Base-by-base conservation (phyloP, 495 filamentous ascomycete genomes). In the Xylaria longipes region DNA sequence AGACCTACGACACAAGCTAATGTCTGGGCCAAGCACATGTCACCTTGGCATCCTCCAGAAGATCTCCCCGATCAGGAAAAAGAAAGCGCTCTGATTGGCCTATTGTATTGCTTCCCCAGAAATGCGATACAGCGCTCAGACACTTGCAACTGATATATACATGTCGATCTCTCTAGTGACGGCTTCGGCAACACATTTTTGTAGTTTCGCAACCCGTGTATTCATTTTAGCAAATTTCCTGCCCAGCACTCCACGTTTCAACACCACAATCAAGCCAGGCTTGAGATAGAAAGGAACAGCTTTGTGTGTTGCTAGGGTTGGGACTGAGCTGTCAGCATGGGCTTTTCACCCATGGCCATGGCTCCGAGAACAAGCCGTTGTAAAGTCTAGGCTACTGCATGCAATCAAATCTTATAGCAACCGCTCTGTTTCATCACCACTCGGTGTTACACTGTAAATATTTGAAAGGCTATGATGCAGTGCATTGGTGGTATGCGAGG, bases 171-270 rank as follows among this genome's bases (percentile, higher is more conserved):
- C 20, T 63, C 20, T 1, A 62, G 58, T 43, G 37, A 22, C 58
- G 58, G 56, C 31, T 20, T 33, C 35, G 58, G 41, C 41, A 12
- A 64, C 61, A 11, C 61, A 27, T 39, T 33, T 33, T 17, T 25
- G 62, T 45, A 27, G 60, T 65, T 65, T 65, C 41, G 61, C 22
- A 45, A 46, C 61, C 61, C 35, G 20, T 33, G 56, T 35, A 20
- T 5, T 60, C 33, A n/a, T n/a, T 60, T 60, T 60, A 39, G 31
- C 33, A 37, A 60, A n/a, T 22, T 12, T 9, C 39, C 9, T 29
- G 20, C 57, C 25, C 31, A 37, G 31, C 3, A 60, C n/a, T 60
- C 5, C 57, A 3, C 57, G 57, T 60, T 60, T 60, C 31, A 60
- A n/a, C 3, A 12, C 8, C 17, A 11, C 20, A 20, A 12, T 60